These are phyloP conservation scores for Raffaelea ambrosiae DNA, from an alignment of 2,329 filamentous ascomycete species.

Conservation along the genomic window DNA sequence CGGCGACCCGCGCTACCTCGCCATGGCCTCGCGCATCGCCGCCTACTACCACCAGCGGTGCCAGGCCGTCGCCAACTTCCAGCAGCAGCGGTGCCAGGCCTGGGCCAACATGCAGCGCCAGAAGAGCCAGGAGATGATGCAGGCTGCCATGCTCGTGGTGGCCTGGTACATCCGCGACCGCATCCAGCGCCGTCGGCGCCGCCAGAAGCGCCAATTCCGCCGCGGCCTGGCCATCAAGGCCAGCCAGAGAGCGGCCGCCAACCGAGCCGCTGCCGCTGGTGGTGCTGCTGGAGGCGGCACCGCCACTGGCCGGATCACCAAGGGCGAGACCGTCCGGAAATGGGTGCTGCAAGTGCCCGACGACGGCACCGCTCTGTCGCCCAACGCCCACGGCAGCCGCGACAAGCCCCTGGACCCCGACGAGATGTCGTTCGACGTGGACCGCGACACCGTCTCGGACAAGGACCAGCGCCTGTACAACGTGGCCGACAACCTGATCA, in stretches of 20 bases:
- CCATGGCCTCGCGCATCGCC: conserved; percentile 38
- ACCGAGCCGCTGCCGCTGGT: neutral
- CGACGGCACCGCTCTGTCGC: conserved; percentile 18
- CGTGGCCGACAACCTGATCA: conserved; percentile 38
- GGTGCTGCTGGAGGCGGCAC: neutral
- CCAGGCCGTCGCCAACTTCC: conserved; percentile 36
- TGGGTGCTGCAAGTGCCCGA: conserved; percentile 34
- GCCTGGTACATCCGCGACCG: conserved; percentile 42
- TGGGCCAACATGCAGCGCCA: conserved; percentile 38
- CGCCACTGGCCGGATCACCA: conserved; percentile 17
- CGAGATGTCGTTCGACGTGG: conserved; percentile 32
- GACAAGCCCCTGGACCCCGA: conserved; percentile 25
- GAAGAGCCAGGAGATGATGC: conserved; percentile 39
- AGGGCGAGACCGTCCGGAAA: conserved; percentile 31
- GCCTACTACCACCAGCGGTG: conserved; percentile 40
- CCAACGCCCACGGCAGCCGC: conserved; percentile 16
- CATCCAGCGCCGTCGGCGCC: conserved; percentile 31
- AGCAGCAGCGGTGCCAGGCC: conserved; percentile 38
- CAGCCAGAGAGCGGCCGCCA: neutral
- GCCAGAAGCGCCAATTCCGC: conserved; percentile 32
- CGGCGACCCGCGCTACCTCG: conserved; percentile 31
- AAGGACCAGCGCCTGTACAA: conserved; percentile 34
- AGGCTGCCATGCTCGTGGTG: conserved; percentile 39
- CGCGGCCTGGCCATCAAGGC: conserved; percentile 21
- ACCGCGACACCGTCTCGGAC: conserved; percentile 28